Conservation (phyloP, 2,329 filamentous ascomycete species). For the Eutypella sp. region DNA sequence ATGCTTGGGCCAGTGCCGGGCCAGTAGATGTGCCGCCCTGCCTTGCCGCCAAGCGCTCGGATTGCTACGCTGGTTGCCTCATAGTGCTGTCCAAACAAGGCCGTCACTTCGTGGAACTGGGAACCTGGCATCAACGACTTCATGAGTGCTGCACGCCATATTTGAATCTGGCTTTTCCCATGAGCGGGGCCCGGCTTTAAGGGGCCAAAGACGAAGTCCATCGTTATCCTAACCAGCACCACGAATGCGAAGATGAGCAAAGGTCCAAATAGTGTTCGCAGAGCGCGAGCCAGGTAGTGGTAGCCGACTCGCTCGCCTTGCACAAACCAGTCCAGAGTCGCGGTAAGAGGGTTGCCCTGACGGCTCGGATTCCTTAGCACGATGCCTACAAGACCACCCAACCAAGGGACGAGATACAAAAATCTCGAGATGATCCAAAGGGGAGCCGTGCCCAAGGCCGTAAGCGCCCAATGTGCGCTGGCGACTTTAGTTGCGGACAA, state of each 20-base stretch:
- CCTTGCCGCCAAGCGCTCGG: conserved; percentile 45
- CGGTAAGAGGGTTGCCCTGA: conserved; percentile 31
- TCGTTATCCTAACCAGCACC: conserved; percentile 32
- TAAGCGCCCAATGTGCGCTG: conserved; percentile 40
- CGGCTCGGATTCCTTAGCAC: conserved; percentile 32
- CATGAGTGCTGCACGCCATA: conserved; percentile 40
- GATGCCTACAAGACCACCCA: conserved; percentile 39
- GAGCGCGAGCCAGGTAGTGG: conserved; percentile 43
- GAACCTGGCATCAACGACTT: conserved; percentile 38
- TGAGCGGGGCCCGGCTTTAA: conserved; percentile 27
- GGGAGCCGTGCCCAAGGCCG: conserved; percentile 37
- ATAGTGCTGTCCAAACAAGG: conserved; percentile 50
- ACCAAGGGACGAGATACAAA: conserved; percentile 41
- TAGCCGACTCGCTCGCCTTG: conserved; percentile 39
- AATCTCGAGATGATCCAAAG: conserved; percentile 35
- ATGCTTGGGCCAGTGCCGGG: conserved; percentile 50
- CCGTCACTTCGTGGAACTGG: conserved; percentile 42
- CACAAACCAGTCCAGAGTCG: conserved; percentile 46
- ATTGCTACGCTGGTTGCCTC: conserved; percentile 47
- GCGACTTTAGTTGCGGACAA: conserved; percentile 33
- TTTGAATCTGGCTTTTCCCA: conserved; percentile 31
- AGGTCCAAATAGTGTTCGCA: conserved; percentile 36
- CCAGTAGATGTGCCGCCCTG: conserved; percentile 52
- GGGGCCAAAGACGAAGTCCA: conserved; percentile 37
- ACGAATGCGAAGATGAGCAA: conserved; percentile 40